phyloP scores from a whole-genome alignment of 352 stramenopile species.

The Phytophthora pisi region DNA sequence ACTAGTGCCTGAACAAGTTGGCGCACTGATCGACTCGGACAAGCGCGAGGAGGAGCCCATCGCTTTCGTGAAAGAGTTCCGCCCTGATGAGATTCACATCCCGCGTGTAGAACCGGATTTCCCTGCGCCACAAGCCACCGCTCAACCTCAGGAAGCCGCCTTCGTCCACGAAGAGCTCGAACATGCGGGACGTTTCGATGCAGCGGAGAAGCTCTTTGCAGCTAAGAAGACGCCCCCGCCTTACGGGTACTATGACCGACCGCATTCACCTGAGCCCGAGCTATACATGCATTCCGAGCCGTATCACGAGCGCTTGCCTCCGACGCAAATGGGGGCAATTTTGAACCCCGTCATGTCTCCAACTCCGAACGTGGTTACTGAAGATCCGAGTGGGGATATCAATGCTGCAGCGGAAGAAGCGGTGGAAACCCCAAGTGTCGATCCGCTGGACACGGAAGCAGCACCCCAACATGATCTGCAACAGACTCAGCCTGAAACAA shows the following conservation, averaged over 20 bases:
- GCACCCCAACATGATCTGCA: neutral
- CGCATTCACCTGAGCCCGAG: slow-evolving; percentile 18
- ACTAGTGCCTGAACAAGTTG: slow-evolving; percentile 1
- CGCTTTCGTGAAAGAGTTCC: slow-evolving; percentile 10
- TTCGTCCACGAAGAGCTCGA: slow-evolving; percentile 17
- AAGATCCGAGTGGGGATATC: neutral
- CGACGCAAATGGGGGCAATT: slow-evolving; percentile 36
- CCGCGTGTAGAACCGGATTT: neutral
- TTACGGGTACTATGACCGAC: slow-evolving; percentile 19
- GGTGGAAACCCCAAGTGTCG: neutral
- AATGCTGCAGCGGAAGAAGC: neutral
- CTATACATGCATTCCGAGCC: slow-evolving; percentile 9
- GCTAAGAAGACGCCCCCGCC: slow-evolving; percentile 9
- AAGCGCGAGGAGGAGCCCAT: slow-evolving; percentile 2
- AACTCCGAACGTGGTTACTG: neutral
- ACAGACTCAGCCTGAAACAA: slow-evolving; percentile 1
- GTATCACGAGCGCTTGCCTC: slow-evolving; percentile 12
- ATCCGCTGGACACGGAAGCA: neutral
- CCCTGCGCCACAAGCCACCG: neutral
- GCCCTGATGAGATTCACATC: slow-evolving; percentile 1
- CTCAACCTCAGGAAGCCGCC: slow-evolving; percentile 4
- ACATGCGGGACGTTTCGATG: slow-evolving; percentile 33
- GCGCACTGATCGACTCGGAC: neutral
- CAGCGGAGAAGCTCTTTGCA: slow-evolving; percentile 38
- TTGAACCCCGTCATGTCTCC: slow-evolving; percentile 18